Evolutionary conservation across 2,329 filamentous ascomycete species (phyloP), one percentile per base, ranked within the genome.

Genomic region (Trichoderma asperellum): DNA sequence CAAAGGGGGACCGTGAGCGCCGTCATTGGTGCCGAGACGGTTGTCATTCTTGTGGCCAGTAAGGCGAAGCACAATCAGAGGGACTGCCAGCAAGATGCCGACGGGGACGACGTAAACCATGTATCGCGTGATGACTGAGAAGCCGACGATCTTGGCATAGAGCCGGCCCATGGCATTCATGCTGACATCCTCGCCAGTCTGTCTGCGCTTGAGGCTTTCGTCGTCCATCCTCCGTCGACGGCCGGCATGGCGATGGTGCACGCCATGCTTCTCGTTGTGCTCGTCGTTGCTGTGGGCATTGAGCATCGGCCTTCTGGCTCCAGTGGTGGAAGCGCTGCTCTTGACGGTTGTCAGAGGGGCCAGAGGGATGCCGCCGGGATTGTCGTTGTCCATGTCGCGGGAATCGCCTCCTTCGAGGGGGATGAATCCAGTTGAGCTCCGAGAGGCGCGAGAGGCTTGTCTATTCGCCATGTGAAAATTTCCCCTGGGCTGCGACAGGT

Each of bases 31-130:
- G 57, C 82, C 84, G 16, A 85, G 76, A 2, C 69, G 72, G 34
- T 83, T 73, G 34, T 82, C 76, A n/a, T 76, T 37, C 43, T 76
- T 75, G 64, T 82, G 78, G 59, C 78, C 83, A 1, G 82, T 83
- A 29, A 83, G 75, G 12, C 83, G 77, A 18, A 89, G 81, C 24
- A 91, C 81, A 62, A 91, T 81, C 43, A 92, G 81, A 14, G 90
- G 90, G 6, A 89, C 76, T 8, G 88, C 88, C 63, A 92, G 83
- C 32, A 90, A 75, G 18, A 89, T 70, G 57, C 84, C 88, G 35
- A 92, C 81, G 5, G 90, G 90, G 29, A 89, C 79, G 71, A 92
- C 85, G 75, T 92, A 92, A 72, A 92, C 83, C 59, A 91, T 80
- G 76, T 92, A 92, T 58, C 90, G 84, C 4, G 88, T 90, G 71